A percentile compares a stretch with the other conserved stretches of the same genome.
phyloP scores from a whole-genome alignment of 805 yeast species.

The Peterozyma toletana region DNA sequence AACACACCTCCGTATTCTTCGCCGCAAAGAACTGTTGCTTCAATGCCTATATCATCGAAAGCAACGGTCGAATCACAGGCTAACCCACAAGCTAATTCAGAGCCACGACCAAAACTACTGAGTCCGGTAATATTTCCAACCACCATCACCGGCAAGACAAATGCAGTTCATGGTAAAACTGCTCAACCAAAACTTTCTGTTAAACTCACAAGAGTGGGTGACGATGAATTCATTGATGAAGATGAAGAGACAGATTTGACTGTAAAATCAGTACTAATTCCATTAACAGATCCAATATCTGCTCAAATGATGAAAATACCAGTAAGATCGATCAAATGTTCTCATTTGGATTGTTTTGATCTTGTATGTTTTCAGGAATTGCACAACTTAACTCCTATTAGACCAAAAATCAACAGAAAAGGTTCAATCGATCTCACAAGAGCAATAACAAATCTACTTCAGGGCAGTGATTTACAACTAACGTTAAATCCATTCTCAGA shows the following conservation, averaged over 20 bases:
- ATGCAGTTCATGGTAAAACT: background rate
- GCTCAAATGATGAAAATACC: constrained; percentile 22
- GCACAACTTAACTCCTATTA: constrained; percentile 15
- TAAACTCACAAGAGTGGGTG: constrained; percentile 8
- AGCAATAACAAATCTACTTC: constrained; percentile 6
- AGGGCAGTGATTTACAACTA: constrained; percentile 4
- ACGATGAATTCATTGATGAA: constrained; percentile 4
- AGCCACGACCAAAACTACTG: too few species aligned
- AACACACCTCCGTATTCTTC: too few species aligned
- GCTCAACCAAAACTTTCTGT: background rate
- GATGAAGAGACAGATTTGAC: constrained; percentile 21
- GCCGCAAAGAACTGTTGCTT: too few species aligned
- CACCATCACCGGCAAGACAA: background rate
- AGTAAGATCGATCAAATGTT: constrained; percentile 21
- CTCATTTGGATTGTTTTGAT: constrained; percentile 28
- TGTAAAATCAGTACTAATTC: constrained; percentile 19
- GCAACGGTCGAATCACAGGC: too few species aligned
- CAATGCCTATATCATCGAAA: too few species aligned
- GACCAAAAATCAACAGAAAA: constrained; percentile 8
- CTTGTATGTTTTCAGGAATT: constrained; percentile 20
- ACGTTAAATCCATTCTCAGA: constrained; percentile 13
- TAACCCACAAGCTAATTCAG: too few species aligned
- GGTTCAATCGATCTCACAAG: constrained; percentile 14
- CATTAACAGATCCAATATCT: constrained; percentile 24
- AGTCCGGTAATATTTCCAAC: background rate